Evolutionary conservation across 2,329 filamentous ascomycete genomes (phyloP).

Genomic region (Cytospora paraplurivora): DNA sequence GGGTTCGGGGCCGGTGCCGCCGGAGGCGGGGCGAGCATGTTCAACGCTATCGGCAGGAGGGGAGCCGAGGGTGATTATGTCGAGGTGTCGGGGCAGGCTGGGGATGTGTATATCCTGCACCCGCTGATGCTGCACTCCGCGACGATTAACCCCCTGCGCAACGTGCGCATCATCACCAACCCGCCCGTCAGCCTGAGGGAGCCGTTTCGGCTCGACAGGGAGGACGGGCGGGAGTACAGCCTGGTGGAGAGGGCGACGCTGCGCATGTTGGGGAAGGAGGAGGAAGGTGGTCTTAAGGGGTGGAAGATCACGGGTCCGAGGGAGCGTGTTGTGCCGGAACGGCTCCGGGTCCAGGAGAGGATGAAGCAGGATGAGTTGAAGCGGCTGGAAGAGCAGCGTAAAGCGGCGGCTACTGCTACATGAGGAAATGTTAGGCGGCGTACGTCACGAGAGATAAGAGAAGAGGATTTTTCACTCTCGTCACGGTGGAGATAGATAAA

Average conservation of each 20-base stretch:
- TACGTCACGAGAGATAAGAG: background rate
- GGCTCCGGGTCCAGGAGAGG: conserved; percentile 49
- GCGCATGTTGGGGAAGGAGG: conserved; percentile 48
- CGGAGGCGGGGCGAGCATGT: conserved; percentile 46
- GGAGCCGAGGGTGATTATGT: conserved; percentile 49
- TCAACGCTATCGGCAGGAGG: conserved; percentile 40
- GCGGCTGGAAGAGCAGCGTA: conserved; percentile 42
- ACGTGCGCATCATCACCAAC: conserved; percentile 56
- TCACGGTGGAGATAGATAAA: background rate
- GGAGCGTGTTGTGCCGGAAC: conserved; percentile 53
- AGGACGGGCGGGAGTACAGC: conserved; percentile 49
- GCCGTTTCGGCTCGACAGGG: conserved; percentile 55
- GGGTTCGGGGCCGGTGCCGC: conserved; percentile 47
- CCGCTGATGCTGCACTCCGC: conserved; percentile 62
- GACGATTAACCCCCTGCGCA: conserved; percentile 46
- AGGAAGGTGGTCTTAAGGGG: conserved; percentile 43
- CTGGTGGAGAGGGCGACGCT: conserved; percentile 59
- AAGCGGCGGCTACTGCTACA: conserved; percentile 5
- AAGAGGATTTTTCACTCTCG: background rate
- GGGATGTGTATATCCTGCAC: conserved; percentile 61
- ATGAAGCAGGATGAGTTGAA: conserved; percentile 55
- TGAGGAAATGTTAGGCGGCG: background rate
- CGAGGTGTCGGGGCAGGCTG: conserved; percentile 55
- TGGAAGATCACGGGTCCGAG: conserved; percentile 56
- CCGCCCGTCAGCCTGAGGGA: conserved; percentile 54